Evolutionary conservation across 2,329 filamentous ascomycete species (phyloP), one percentile per base, ranked within the genome.

Genomic region (Arthrobotrys sinensis): DNA sequence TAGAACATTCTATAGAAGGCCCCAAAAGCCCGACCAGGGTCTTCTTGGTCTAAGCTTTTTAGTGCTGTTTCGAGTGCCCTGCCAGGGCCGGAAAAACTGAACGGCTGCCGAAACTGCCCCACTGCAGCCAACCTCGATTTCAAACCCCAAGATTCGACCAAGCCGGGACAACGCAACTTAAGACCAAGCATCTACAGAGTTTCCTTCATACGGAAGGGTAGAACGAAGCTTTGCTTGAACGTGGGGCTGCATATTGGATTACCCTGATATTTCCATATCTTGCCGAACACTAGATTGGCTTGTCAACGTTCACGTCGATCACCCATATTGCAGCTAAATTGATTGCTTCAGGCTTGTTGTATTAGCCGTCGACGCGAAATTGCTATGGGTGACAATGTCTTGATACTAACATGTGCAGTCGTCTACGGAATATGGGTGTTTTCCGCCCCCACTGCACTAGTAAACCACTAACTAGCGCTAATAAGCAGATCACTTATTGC

Each of bases 61-160:
- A 76, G 55, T 67, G 60, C 38, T 71, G 73, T 76, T 76, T 76
- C 65, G 72, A 57, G 50, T 76, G 43, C 73, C 73, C 50, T 70
- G 73, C 50, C 66, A 62, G 48, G 50, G 50, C 66, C 73, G 73
- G 73, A 77, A 71, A 70, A 77, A 77, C 73, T 70, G 66, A 71
- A 71, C 66, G 66, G 66, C 66, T 48, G 62, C 73, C 73, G 73
- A 77, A 77, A 77, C 48, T 43, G 19, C 66, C 60, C 72, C 67
- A 66, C 73, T 55, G 34, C 34, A n/a, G n/a, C 28, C 28, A 46
- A 60, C 66, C 34, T 40, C 21, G 21, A 60, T 32, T 60, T 45
- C 46, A 65, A 69, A 64, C 34, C 53, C 32, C 55, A 70, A 76
- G 57, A 65, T 76, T 46, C 21, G 57, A 76, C 65, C 72, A 76